A percentile compares a stretch with the other conserved stretches of the same genome.
phyloP scores from a whole-genome alignment of 768 basidiomycete genomes.

The Chlorophyllum brunneum region DNA sequence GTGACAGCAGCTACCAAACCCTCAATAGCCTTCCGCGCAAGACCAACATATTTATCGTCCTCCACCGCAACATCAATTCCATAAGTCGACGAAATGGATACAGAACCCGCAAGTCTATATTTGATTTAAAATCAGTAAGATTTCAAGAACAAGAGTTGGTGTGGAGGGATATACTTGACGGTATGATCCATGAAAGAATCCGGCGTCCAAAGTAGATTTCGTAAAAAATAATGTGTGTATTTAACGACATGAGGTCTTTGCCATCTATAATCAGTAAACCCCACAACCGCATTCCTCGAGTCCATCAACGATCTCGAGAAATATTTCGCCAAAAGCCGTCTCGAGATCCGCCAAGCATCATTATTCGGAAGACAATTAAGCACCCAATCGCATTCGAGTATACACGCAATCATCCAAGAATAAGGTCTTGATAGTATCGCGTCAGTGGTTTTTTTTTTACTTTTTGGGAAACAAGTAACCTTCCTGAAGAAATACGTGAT shows the following conservation, averaged over 20 bases:
- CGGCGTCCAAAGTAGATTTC: background rate
- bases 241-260: background rate
- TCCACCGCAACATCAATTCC: conserved; percentile 39
- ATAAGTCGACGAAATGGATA: conserved; percentile 26
- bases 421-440: background rate
- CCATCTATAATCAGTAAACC: background rate
- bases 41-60: conserved; percentile 39
- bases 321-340: background rate
- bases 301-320: background rate
- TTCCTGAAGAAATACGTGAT: conserved; percentile 11
- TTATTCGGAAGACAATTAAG: background rate
- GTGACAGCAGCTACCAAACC: conserved; percentile 44
- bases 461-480: background rate
- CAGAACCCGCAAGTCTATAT: background rate
- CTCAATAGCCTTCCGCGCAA: conserved; percentile 48
- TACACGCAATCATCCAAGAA: background rate
- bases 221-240: background rate
- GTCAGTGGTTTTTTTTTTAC: background rate
- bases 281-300: background rate
- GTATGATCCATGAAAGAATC: background rate
- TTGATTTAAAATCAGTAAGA: background rate
- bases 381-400: background rate
- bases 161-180: background rate
- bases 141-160: background rate
- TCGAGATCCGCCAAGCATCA: background rate